Conservation (phyloP, 2,329 filamentous ascomycete genomes). For the Cryphonectria parasitica region DNA sequence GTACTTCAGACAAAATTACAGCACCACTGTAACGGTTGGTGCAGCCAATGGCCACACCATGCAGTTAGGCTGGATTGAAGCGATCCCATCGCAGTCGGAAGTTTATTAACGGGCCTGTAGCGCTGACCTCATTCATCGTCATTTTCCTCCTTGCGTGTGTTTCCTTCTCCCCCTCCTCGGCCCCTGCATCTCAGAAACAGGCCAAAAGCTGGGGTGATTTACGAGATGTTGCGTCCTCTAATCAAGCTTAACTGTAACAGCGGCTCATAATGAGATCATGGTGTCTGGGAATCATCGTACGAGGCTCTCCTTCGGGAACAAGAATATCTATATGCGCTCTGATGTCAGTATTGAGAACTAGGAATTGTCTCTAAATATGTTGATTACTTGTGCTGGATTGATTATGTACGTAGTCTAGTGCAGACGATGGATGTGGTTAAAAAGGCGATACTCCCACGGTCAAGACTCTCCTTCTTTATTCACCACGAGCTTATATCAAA, state of each 20-base stretch:
- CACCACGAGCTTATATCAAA: neutral
- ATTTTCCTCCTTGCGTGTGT: neutral
- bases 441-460: neutral
- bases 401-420: neutral
- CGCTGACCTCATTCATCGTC: constrained; percentile 17
- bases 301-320: neutral
- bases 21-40: neutral
- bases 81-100: neutral
- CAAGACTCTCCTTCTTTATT: neutral
- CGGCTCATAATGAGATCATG: constrained; percentile 17
- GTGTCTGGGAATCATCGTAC: neutral
- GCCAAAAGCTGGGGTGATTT: neutral
- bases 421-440: neutral
- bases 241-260: neutral
- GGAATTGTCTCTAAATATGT: neutral
- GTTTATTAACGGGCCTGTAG: neutral
- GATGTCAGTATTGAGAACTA: constrained; percentile 15
- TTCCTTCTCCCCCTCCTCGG: neutral
- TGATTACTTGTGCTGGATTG: neutral
- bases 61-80: neutral
- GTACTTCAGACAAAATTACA: neutral
- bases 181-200: neutral
- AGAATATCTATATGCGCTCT: neutral
- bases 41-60: neutral
- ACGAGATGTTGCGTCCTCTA: neutral